Evolutionary conservation across 164 flowering plant genomes (phyloP), one percentile per base, ranked within the genome.

Genomic region (Piper longum): DNA sequence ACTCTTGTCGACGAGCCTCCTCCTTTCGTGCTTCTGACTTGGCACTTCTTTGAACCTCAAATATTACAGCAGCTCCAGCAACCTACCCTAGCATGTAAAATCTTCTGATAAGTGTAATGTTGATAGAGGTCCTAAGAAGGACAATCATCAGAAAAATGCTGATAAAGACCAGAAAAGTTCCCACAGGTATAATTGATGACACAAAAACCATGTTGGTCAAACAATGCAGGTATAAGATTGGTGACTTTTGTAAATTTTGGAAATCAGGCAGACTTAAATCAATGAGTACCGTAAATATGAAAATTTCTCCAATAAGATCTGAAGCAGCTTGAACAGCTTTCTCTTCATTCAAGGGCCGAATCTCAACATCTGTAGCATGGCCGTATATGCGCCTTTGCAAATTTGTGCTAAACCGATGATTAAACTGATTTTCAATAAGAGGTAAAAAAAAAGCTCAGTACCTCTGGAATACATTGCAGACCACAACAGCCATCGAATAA

Each of bases 301-400:
- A 87, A 61, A 86, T 39, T 64, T 92, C 98, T 11, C 98, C 98
- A 66, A 92, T 64, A 68, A 92, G 86, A 68, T 89, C 96, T 4
- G 75, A 84, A 64, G 96, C 93, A 73, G 84, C 91, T 72, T 87
- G 93, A 72, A 92, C 89, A 77, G 98, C 98, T 75, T 80, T 91
- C 74, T 89, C 93, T 72, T 87, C 95, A 73, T 92, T 79, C 76
- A 92, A 57, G 56, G 98, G 98, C 41, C 82, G 89, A 62, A 92
- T 87, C 71, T 76, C 89, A 55, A 77, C 93, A 77, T 89, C 81
- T 61, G 91, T 87, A 57, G 91, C 87, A 80, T 81, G 93, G 65
- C 96, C 80, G 77, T 85, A 85, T 52, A 86, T 74, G 57, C 93
- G 81, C 65, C 98, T 77, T 78, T 92, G 98, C 78, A 87, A 67